Conservation (phyloP, 805 yeast species). For the Millerago galiae region DNA sequence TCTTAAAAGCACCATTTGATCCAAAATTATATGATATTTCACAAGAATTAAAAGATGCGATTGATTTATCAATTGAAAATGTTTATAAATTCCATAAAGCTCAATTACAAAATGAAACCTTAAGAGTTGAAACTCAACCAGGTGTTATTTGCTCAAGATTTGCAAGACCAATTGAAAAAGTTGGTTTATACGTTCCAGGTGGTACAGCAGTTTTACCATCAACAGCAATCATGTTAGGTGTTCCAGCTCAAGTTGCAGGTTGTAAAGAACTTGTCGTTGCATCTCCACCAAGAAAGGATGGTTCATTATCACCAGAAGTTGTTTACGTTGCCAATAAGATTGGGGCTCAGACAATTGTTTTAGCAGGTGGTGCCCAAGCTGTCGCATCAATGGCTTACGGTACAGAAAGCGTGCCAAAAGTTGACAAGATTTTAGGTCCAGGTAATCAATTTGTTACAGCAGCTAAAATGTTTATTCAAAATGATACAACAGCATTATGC, state of each 20-base stretch:
- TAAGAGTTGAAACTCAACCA: conserved; percentile 86
- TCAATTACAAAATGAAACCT: conserved; percentile 66
- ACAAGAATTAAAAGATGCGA: conserved; percentile 71
- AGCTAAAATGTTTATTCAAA: conserved; percentile 95
- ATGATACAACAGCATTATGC: conserved; percentile 90
- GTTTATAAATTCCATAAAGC: conserved; percentile 92
- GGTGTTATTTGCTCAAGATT: conserved; percentile 94
- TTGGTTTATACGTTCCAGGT: conserved; percentile 96
- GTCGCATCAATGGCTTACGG: conserved; percentile 99
- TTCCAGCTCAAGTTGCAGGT: conserved; percentile 97
- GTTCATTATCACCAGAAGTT: conserved; percentile 92
- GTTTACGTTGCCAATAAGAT: conserved; percentile 95
- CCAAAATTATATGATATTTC: conserved; percentile 64
- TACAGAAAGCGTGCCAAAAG: conserved; percentile 84
- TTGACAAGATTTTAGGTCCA: conserved; percentile 96
- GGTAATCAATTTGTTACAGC: conserved; percentile 99
- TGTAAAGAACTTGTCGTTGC: conserved; percentile 89
- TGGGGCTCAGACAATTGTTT: conserved; percentile 82
- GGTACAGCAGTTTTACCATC: conserved; percentile 98
- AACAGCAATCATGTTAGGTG: conserved; percentile 96
- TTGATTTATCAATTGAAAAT: conserved; percentile 84
- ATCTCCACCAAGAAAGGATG: conserved; percentile 92
- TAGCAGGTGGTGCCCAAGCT: conserved; percentile 99
- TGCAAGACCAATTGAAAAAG: conserved; percentile 89
- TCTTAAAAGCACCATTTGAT: conserved; percentile 84